Evolutionary conservation across 306 rosid species (phyloP), one percentile per base, ranked within the genome.

Genomic region (Delonix regia): DNA sequence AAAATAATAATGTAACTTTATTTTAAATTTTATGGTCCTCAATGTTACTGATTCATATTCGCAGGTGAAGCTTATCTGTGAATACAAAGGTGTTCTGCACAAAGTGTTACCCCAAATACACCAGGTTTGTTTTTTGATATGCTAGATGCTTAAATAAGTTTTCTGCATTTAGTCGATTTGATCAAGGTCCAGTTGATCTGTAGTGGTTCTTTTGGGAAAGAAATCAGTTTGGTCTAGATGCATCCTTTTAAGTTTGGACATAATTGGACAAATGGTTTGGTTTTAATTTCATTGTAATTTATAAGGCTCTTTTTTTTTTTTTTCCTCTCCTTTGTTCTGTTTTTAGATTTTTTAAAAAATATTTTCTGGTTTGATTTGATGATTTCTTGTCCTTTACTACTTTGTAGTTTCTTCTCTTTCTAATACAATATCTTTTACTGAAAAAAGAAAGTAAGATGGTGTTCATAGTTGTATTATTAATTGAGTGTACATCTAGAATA

Each of bases 11-110:
- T 73, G 60, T 30, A 18, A 38, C 24, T 60, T 14, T 9, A 44
- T 60, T 67, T 69, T 59, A 24, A 73, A 27, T 55, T 68, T 41
- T 49, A 2, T 21, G 42, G 76, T 86, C 78, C 30, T 67, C 52
- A 16, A 30, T 77, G 18, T 71, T 66, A 47, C 52, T 52, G 18
- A 59, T 68, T 74, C 62, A 16, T 71, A 75, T 74, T 45, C 83
- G 75, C 76, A 92, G 97, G 97, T 87, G 86, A 92, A 87, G 83
- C 80, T 90, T 85, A 74, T 83, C 30, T 85, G 89, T 74, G 97
- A 92, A 71, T 81, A 85, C 79, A 90, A 90, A 80, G 97, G 99
- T 69, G 81, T 92, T 79, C 87, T 92, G 77, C 93, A 90, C 45
- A 92, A 92, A 88, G 97, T 90, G 69, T 77, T 85, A 56, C 97